phyloP scores from a whole-genome alignment of 108 stramenopile genomes.

The Asterionellopsis glacialis region DNA sequence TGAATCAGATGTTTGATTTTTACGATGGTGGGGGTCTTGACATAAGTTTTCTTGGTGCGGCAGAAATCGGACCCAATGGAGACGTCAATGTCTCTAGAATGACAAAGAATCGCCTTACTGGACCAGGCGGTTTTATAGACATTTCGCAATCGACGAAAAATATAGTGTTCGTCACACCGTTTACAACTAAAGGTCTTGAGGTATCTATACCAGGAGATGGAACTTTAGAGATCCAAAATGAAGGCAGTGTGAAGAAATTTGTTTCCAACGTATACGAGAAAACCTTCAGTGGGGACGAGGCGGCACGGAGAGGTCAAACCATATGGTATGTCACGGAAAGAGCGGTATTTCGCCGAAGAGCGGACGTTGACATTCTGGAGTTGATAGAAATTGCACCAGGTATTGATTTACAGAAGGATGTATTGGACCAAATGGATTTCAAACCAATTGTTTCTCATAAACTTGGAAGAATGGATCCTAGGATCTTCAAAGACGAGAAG shows the following conservation, averaged over 20 bases:
- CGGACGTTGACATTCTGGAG: constrained; percentile 49
- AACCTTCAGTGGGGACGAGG: constrained; percentile 72
- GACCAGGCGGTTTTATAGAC: constrained; percentile 85
- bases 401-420: constrained; percentile 69
- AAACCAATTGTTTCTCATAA: constrained; percentile 48
- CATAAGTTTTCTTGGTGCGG: constrained; percentile 62
- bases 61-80: constrained; percentile 52
- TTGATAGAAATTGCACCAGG: constrained; percentile 83
- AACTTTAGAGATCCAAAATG: constrained; percentile 42
- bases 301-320: constrained; percentile 64
- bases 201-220: constrained; percentile 38
- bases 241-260: constrained; percentile 72
- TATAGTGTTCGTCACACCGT: constrained; percentile 55
- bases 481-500: constrained; percentile 47
- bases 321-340: constrained; percentile 77
- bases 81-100: constrained; percentile 83
- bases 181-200: constrained; percentile 71
- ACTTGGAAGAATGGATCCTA: constrained; percentile 53
- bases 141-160: constrained; percentile 61
- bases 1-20: constrained; percentile 76
- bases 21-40: constrained; percentile 76
- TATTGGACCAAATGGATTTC: constrained; percentile 78
- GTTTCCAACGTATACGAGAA: constrained; percentile 53
- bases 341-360: constrained; percentile 67
- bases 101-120: constrained; percentile 48